These are phyloP conservation scores for Trichocomaceae sp. DNA, from an alignment of 2,329 filamentous ascomycete genomes.

Conservation along the genomic window DNA sequence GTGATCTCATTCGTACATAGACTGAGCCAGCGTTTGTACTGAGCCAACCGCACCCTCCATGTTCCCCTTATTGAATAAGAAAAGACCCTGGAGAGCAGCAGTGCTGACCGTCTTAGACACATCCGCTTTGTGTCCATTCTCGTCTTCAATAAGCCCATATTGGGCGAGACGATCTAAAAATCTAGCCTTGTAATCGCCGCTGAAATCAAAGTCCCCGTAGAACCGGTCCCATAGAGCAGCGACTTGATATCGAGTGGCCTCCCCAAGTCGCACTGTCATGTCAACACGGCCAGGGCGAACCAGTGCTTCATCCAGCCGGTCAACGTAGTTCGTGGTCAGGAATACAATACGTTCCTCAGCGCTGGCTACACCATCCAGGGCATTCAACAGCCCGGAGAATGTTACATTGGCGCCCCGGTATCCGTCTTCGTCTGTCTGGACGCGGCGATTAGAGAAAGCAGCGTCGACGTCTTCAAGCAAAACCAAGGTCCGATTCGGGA, in stretches of 20 bases:
- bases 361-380: slow-evolving; percentile 84
- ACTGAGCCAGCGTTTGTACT: slow-evolving; percentile 49
- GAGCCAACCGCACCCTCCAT: slow-evolving; percentile 79
- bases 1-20: slow-evolving; percentile 21
- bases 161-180: slow-evolving; percentile 67
- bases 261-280: slow-evolving; percentile 82
- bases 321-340: slow-evolving; percentile 89
- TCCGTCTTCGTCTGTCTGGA: slow-evolving; percentile 67
- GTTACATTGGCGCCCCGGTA: slow-evolving; percentile 86
- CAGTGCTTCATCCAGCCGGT: slow-evolving; percentile 79
- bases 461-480: slow-evolving; percentile 87
- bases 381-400: slow-evolving; percentile 83
- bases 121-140: slow-evolving; percentile 42
- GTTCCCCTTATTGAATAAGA: slow-evolving; percentile 89
- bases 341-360: slow-evolving; percentile 92
- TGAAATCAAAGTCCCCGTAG: slow-evolving; percentile 71
- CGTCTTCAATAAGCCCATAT: slow-evolving; percentile 62
- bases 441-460: slow-evolving; percentile 72
- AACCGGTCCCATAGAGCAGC: slow-evolving; percentile 88
- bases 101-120: slow-evolving; percentile 62
- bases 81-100: slow-evolving; percentile 86
- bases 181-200: slow-evolving; percentile 54
- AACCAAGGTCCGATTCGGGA: slow-evolving; percentile 74
- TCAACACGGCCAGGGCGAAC: slow-evolving; percentile 89
- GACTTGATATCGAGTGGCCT: slow-evolving; percentile 80